A percentile compares a stretch with the other conserved stretches of the same genome.
Conservation (phyloP, 768 basidiomycete species). For the Lentinula sp. region DNA sequence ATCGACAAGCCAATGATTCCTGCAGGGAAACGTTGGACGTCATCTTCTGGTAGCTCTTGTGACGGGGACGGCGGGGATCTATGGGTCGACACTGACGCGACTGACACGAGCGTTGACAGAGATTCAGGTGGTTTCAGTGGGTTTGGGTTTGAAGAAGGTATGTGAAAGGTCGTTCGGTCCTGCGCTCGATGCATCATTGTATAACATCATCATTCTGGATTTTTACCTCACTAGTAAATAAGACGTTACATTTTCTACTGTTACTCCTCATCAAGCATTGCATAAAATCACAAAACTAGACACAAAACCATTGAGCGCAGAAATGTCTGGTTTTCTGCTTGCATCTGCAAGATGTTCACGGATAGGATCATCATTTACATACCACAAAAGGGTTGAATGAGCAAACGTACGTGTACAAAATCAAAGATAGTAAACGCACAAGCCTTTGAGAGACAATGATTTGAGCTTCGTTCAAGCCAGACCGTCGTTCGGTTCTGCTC, state of each 20-base stretch:
- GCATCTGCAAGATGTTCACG: no score
- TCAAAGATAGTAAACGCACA: no score
- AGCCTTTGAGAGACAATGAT: no score
- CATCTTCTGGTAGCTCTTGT: neutral
- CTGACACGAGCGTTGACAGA: conserved; percentile 5
- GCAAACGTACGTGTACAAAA: no score
- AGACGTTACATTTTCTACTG: neutral
- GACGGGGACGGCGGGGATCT: neutral
- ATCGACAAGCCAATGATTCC: neutral
- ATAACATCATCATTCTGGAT: no score
- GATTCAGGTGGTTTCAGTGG: neutral
- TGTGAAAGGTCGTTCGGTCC: neutral
- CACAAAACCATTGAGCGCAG: neutral
- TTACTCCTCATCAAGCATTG: neutral
- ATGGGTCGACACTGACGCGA: conserved; percentile 7
- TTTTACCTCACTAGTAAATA: neutral
- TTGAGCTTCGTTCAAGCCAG: no score
- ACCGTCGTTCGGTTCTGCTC: no score
- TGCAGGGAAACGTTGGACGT: neutral
- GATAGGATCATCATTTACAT: no score
- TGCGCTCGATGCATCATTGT: no score
- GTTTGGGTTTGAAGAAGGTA: neutral
- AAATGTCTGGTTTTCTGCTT: no score
- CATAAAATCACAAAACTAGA: neutral
- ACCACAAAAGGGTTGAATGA: no score